Conservation (phyloP, 2,329 filamentous ascomycete species). For the Exophiala bonariae region DNA sequence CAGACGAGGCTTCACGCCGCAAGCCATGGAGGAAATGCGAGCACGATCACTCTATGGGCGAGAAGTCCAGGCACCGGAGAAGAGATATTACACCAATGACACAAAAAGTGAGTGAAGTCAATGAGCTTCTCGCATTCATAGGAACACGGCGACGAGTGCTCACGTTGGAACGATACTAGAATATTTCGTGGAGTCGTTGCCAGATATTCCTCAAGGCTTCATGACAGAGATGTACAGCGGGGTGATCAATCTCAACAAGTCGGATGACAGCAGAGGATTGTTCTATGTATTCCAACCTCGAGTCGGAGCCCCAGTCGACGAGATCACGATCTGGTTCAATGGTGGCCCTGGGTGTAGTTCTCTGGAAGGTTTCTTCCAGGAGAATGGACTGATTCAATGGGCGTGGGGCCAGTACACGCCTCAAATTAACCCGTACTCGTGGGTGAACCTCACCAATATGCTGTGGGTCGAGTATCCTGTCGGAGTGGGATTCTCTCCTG, state of each 20-base stretch:
- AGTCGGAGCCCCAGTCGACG: constrained; percentile 24
- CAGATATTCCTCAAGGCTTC: constrained; percentile 19
- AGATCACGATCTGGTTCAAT: constrained; percentile 26
- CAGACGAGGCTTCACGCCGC: constrained; percentile 14
- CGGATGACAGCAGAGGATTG: constrained; percentile 16
- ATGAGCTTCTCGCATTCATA: neutral
- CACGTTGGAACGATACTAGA: constrained; percentile 3
- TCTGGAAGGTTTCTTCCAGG: constrained; percentile 34
- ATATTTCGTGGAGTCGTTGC: constrained; percentile 22
- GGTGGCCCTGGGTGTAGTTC: constrained; percentile 27
- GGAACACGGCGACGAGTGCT: no score
- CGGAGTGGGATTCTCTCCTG: constrained; percentile 23
- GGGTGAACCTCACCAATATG: constrained; percentile 44
- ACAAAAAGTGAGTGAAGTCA: constrained; percentile 13
- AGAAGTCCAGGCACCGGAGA: constrained; percentile 1
- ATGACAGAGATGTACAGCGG: constrained; percentile 25
- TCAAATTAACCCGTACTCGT: constrained; percentile 32
- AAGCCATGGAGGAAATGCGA: constrained; percentile 14
- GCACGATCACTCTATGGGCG: constrained; percentile 13
- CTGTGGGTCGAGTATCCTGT: constrained; percentile 29
- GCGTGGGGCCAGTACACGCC: constrained; percentile 27
- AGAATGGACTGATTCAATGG: constrained; percentile 35
- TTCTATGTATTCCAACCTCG: constrained; percentile 27
- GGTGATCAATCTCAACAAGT: constrained; percentile 21
- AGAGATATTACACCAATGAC: constrained; percentile 17